A percentile compares a stretch with the other conserved stretches of the same genome.
phyloP scores from a whole-genome alignment of 2,329 filamentous ascomycete genomes.

The Beauveria scarabaeidicola region DNA sequence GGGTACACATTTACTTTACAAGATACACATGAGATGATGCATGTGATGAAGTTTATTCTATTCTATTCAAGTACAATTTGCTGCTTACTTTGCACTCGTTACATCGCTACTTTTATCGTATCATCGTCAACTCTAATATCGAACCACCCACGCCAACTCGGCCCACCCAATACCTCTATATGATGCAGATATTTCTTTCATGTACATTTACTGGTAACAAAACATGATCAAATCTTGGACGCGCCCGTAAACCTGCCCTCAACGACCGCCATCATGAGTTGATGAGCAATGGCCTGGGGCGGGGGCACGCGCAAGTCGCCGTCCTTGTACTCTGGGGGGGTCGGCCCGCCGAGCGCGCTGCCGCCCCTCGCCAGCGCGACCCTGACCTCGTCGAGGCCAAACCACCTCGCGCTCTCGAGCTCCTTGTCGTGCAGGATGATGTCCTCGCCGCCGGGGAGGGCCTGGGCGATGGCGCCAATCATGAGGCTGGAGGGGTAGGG shows the following conservation, averaged over 20 bases:
- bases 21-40: too few species aligned
- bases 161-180: background rate
- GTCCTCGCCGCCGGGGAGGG: conserved; percentile 64
- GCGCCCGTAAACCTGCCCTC: conserved; percentile 58
- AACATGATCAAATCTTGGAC: conserved; percentile 39
- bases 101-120: background rate
- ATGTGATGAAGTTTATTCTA: background rate
- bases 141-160: background rate
- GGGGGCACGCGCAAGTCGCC: conserved; percentile 75
- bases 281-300: conserved; percentile 83
- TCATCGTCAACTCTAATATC: background rate
- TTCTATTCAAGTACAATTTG: background rate
- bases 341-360: conserved; percentile 55
- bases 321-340: conserved; percentile 61
- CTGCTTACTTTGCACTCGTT: background rate
- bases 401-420: conserved; percentile 85
- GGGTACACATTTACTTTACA: too few species aligned
- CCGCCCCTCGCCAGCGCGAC: conserved; percentile 60
- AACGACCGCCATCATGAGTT: conserved; percentile 71
- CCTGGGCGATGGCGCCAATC: conserved; percentile 84
- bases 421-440: conserved; percentile 87
- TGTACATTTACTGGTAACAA: background rate
- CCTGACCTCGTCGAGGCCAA: conserved; percentile 68
- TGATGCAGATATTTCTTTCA: background rate
- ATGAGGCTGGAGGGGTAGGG: conserved; percentile 78